These are phyloP conservation scores for Pythium rishiriense DNA, from an alignment of 352 stramenopile species.

Conservation along the genomic window DNA sequence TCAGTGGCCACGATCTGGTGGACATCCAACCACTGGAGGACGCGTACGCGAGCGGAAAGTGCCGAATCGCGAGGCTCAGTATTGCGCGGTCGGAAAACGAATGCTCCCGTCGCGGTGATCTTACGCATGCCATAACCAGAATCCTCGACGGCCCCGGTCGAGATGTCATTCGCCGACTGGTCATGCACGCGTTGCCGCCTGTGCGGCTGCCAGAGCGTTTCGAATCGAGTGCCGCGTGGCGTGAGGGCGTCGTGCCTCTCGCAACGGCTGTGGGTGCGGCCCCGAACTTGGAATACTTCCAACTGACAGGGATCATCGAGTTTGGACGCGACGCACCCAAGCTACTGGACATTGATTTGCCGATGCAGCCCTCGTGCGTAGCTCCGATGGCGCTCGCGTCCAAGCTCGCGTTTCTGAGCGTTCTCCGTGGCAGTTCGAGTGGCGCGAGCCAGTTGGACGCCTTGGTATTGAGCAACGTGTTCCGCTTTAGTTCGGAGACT, in stretches of 20 bases:
- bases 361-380: background rate
- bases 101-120: background rate
- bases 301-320: background rate
- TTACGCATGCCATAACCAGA: background rate
- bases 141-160: constrained; percentile 5
- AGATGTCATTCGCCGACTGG: background rate
- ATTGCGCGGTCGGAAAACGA: background rate
- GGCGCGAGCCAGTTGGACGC: constrained; percentile 6
- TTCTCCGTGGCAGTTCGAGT: background rate
- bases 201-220: background rate
- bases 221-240: background rate
- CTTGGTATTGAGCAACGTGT: constrained; percentile 7
- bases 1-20: background rate
- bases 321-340: too few relatives aligned
- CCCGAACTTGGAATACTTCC: background rate
- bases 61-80: constrained; percentile 10
- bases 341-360: constrained; percentile 9
- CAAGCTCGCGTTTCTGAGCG: constrained; percentile 22
- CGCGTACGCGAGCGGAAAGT: background rate
- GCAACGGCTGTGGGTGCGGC: background rate
- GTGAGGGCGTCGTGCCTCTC: background rate
- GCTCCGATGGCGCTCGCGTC: background rate
- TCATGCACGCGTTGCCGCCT: background rate
- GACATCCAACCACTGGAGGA: background rate
- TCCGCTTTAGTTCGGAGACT: background rate